Evolutionary conservation across 208 protist species (phyloP), one percentile per base, ranked within the genome.

Genomic region (Acanthamoeba sp.): DNA sequence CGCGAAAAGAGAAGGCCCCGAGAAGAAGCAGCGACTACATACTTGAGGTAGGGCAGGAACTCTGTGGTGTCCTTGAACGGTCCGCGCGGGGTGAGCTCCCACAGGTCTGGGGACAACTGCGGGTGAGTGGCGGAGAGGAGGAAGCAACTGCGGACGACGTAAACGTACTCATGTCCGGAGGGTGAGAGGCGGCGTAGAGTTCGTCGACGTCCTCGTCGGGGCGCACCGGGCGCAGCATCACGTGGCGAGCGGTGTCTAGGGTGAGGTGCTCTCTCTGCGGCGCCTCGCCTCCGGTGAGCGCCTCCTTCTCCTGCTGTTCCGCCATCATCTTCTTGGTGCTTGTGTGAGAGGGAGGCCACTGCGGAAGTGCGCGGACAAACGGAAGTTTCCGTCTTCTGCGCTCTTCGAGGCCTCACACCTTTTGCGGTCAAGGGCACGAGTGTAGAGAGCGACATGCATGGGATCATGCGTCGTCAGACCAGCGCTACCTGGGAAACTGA

Each of bases 31-130:
- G 16, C 36, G 29, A 42, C n/a, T 9, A 84, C 73, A 14, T 24
- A 84, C 73, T 7, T 45, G 73, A 84, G 73, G n/a, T 34, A 84
- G 7, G 10, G 3, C 5, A 1, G 32, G 73, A 84, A 84, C 38
- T 84, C 40, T 4, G 73, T 84, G 40, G 73, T 52, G 40, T 84
- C 73, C n/a, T 52, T 45, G 40, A 84, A 84, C 2, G 73, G 66
- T 38, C 36, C 40, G 20, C 73, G 40, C 34, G 73, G 73, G 16
- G 73, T 84, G 36, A 42, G 38, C 38, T 55, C n/a, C 73, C 73
- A 84, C 73, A 84, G 29, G 73, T 84, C 73, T 84, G 34, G 27
- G 45, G 45, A 6, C 12, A 14, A 50, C 12, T 73, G 64, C 0
- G 34, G 20, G 3, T 10, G 2, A 1, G 2, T 20, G 18, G 34